Evolutionary conservation across 441 rosid genomes (phyloP), one percentile per base, ranked within the genome.

Genomic region (Pelargonium cotyledonis): DNA sequence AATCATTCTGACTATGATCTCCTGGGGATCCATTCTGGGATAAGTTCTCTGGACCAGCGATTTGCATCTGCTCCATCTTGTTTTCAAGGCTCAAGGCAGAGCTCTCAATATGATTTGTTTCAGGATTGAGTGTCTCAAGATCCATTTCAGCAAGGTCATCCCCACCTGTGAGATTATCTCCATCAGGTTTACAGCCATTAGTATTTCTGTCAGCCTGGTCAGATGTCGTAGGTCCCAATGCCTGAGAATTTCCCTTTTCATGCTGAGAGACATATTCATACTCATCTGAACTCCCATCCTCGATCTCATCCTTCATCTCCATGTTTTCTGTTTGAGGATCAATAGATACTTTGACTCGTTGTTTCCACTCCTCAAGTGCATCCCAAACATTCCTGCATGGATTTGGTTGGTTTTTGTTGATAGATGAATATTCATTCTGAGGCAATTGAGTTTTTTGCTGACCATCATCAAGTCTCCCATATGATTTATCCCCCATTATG

Each of bases 341-440:
- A 53, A 82, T 75, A 63, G 92, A 83, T 40, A 92, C 84, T 79
- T 76, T 88, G 53, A 85, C 91, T 85, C 94, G 88, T 78, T 95
- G 96, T 76, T 92, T 95, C 97, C 99, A 95, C 67, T 88, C 89
- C 80, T 90, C 80, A 73, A 86, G 77, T 57, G 99, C 97, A 85
- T 90, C 88, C 46, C 97, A 98, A 51, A 89, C 82, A 65, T 76
- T 92, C 76, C 98, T 78, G 35, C 89, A 92, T 57, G 96, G 97
- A 70, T 95, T 95, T 19, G 87, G 85, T 76, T 77, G 86, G 66
- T 76, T 77, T 74, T 83, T 84, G 73, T 80, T 85, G 75, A 72
- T 41, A 57, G 81, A 29, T 21, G 85, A 79, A 65, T 87, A 66
- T 75, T 86, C 91, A 65, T 72, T 78, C 76, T 68, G 81, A 68